A percentile compares a stretch with the other conserved stretches of the same genome.
Evolutionary conservation across 2,329 filamentous ascomycete species (phyloP).

Genomic region (Scytalidium sp.): DNA sequence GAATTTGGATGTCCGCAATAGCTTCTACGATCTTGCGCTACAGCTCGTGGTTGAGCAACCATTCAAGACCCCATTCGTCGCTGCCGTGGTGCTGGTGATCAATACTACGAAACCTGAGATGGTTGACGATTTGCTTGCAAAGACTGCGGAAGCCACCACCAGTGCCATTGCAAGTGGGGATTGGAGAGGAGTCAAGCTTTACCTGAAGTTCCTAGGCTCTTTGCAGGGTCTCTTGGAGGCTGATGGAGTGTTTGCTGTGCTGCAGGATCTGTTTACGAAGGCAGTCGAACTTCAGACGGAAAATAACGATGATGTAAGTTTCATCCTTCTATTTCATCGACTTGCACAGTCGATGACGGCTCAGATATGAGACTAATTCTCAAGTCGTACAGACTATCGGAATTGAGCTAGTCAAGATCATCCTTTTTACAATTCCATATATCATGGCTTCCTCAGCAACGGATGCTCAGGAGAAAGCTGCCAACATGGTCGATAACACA

Average conservation of each 20-base stretch:
- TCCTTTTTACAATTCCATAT: conserved; percentile 91
- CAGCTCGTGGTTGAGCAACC: conserved; percentile 87
- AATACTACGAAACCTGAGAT: conserved; percentile 78
- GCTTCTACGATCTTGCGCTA: conserved; percentile 70
- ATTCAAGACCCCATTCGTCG: conserved; percentile 94
- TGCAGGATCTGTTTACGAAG: conserved; percentile 86
- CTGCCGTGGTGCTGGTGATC: conserved; percentile 74
- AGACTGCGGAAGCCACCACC: conserved; percentile 60
- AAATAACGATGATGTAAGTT: conserved; percentile 83
- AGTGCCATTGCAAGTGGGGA: conserved; percentile 66
- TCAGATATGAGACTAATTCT: conserved; percentile 8
- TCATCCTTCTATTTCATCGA: background rate
- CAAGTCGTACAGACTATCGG: conserved; percentile 51
- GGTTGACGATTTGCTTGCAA: conserved; percentile 65
- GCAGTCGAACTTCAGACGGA: conserved; percentile 93
- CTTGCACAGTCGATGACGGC: background rate
- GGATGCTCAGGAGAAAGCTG: conserved; percentile 69
- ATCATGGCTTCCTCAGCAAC: conserved; percentile 71
- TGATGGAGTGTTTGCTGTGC: conserved; percentile 78
- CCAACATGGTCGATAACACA: conserved; percentile 84
- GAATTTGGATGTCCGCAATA: conserved; percentile 72
- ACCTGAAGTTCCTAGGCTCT: conserved; percentile 85
- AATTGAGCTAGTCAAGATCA: conserved; percentile 93
- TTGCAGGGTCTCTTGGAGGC: conserved; percentile 77
- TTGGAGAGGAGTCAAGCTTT: conserved; percentile 89